phyloP scores from a whole-genome alignment of 2,329 filamentous ascomycete genomes.

The Xylariaceae sp. region DNA sequence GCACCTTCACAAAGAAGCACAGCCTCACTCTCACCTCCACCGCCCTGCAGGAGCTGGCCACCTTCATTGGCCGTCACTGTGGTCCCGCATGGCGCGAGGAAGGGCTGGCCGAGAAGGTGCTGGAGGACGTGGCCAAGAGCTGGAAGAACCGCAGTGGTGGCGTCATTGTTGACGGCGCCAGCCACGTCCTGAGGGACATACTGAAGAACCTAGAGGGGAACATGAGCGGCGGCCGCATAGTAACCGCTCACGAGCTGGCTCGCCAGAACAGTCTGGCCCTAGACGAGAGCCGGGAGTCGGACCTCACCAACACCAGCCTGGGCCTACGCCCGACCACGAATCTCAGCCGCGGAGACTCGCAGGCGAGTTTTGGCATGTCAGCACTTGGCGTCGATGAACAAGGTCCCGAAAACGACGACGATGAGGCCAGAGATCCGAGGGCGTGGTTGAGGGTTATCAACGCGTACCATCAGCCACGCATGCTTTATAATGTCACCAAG shows the following conservation, averaged over 20 bases:
- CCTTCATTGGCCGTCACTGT: conserved; percentile 88
- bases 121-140: conserved; percentile 82
- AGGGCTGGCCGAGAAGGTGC: conserved; percentile 80
- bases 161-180: conserved; percentile 81
- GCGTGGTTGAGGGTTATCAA: conserved; percentile 78
- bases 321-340: conserved; percentile 41
- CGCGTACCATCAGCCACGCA: conserved; percentile 77
- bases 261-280: conserved; percentile 60
- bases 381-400: conserved; percentile 43
- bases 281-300: conserved; percentile 43
- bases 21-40: conserved; percentile 86
- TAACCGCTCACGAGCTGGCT: conserved; percentile 46
- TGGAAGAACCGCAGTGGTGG: conserved; percentile 90
- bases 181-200: conserved; percentile 70
- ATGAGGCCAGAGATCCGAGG: conserved; percentile 59
- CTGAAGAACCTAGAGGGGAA: conserved; percentile 76
- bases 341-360: conserved; percentile 51
- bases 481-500: conserved; percentile 69
- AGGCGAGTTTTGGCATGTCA: conserved; percentile 57
- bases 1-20: conserved; percentile 96
- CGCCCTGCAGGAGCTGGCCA: conserved; percentile 74
- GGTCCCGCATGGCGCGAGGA: conserved; percentile 96
- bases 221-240: conserved; percentile 77
- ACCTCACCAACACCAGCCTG: conserved; percentile 47
- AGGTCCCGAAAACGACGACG: conserved; percentile 53